A percentile compares a stretch with the other conserved stretches of the same genome.
phyloP scores from a whole-genome alignment of 2,329 filamentous ascomycete species.

The Elsinoe fawcettii region DNA sequence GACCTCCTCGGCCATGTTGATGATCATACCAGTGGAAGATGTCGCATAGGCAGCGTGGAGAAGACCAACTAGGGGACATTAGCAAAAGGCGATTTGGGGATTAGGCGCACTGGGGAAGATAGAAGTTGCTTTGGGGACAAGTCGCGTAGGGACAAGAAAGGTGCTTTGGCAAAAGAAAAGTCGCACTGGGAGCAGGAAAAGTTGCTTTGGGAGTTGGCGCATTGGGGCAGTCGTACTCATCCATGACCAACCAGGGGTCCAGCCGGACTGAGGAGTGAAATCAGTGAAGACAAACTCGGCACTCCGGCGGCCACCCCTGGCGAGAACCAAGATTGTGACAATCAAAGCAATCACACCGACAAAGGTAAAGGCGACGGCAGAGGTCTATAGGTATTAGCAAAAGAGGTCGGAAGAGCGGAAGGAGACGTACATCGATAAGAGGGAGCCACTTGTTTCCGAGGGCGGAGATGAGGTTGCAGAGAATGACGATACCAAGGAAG shows the following conservation, averaged over 20 bases:
- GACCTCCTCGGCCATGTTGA: constrained; percentile 70
- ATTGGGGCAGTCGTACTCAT: constrained; percentile 24
- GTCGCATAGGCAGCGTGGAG: constrained; percentile 67
- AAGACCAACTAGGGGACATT: constrained; percentile 50
- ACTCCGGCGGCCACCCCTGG: constrained; percentile 58
- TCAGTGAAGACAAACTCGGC: constrained; percentile 59
- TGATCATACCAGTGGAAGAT: constrained; percentile 71
- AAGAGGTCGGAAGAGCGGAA: constrained; percentile 15
- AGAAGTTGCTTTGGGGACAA: not conserved
- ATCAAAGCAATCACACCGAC: constrained; percentile 59
- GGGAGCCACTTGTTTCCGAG: constrained; percentile 48
- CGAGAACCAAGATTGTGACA: constrained; percentile 55
- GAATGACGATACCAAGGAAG: constrained; percentile 43
- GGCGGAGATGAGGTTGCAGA: constrained; percentile 45
- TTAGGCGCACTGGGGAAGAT: not conserved
- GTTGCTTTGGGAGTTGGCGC: constrained; percentile 10
- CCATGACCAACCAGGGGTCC: constrained; percentile 63
- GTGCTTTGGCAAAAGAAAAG: constrained; percentile 1
- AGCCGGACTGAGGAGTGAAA: constrained; percentile 62
- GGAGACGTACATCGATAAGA: constrained; percentile 55
- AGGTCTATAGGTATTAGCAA: constrained; percentile 43
- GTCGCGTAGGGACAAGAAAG: not conserved
- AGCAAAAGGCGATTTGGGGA: constrained; percentile 5
- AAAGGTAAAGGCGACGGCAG: constrained; percentile 69
- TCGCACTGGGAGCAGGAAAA: not conserved